These are phyloP conservation scores for Saccharomycopsis microspora DNA, from an alignment of 805 yeast species.

Conservation along the genomic window DNA sequence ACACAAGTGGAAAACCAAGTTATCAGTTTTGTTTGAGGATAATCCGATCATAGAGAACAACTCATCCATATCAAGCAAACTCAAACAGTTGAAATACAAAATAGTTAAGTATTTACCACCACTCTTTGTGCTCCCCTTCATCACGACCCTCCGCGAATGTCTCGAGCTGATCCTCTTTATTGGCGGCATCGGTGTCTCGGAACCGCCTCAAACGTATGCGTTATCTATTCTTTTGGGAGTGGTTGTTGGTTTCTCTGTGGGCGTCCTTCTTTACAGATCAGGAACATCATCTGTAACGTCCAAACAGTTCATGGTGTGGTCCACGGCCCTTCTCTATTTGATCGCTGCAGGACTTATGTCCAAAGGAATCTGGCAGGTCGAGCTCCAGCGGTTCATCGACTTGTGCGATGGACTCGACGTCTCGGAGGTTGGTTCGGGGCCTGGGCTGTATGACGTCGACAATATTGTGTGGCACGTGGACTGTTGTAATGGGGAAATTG, in stretches of 20 bases:
- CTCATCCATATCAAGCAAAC: too few relatives aligned
- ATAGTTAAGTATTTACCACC: constrained; percentile 45
- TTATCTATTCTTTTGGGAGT: constrained; percentile 52
- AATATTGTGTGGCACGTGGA: constrained; percentile 87
- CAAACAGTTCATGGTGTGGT: constrained; percentile 58
- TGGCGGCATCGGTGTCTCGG: constrained; percentile 76
- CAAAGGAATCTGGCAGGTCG: constrained; percentile 84
- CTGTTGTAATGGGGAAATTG: constrained; percentile 85
- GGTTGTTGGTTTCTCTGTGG: constrained; percentile 48
- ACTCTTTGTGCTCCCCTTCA: constrained; percentile 64
- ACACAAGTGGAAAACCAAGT: constrained; percentile 64
- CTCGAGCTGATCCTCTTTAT: constrained; percentile 83
- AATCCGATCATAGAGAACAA: background rate
- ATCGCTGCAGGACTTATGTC: constrained; percentile 82
- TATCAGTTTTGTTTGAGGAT: constrained; percentile 26
- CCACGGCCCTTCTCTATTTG: constrained; percentile 71
- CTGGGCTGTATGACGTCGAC: constrained; percentile 78
- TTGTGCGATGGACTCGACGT: constrained; percentile 73
- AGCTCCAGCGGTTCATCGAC: constrained; percentile 63
- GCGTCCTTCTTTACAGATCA: constrained; percentile 55
- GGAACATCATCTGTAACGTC: constrained; percentile 62
- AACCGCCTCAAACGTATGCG: constrained; percentile 54
- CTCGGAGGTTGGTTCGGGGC: constrained; percentile 82
- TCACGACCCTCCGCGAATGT: constrained; percentile 83
- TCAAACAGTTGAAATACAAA: constrained; percentile 18